Evolutionary conservation across 768 basidiomycete genomes (phyloP).

Genomic region (Boletus subcaerulescens): DNA sequence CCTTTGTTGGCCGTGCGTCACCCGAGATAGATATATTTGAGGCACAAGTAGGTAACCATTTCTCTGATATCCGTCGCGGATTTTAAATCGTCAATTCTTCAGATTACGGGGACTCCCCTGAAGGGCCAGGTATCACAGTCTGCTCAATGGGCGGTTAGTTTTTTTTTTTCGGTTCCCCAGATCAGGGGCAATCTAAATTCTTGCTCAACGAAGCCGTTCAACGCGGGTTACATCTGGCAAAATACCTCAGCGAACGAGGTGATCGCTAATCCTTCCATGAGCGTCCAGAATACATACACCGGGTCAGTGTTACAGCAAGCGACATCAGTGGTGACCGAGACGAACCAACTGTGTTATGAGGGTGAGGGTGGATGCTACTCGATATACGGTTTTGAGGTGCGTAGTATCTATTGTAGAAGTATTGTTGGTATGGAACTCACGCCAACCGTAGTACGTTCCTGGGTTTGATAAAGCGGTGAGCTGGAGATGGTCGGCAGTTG

Average conservation of each 20-base stretch:
- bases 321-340: slow-evolving; percentile 67
- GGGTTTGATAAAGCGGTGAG: slow-evolving; percentile 68
- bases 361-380: slow-evolving; percentile 57
- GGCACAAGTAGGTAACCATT: slow-evolving; percentile 48
- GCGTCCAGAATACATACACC: slow-evolving; percentile 57
- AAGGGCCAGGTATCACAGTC: slow-evolving; percentile 74
- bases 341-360: slow-evolving; percentile 72
- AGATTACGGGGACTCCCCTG: slow-evolving; percentile 48
- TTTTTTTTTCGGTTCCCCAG: slow-evolving; percentile 1
- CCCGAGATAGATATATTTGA: slow-evolving; percentile 93
- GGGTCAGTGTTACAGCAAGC: slow-evolving; percentile 78
- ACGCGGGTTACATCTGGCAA: slow-evolving; percentile 66
- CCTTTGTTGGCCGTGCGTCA: slow-evolving; percentile 76
- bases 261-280: slow-evolving; percentile 53
- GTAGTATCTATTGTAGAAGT: slow-evolving; percentile 9
- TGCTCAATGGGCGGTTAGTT: slow-evolving; percentile 75
- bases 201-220: slow-evolving; percentile 55
- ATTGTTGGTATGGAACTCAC: background rate
- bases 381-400: slow-evolving; percentile 76
- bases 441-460: slow-evolving; percentile 25
- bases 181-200: background rate
- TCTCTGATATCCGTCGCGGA: slow-evolving; percentile 11
- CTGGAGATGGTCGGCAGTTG: slow-evolving; percentile 1
- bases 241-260: slow-evolving; percentile 59
- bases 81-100: slow-evolving; percentile 22